A percentile compares a stretch with the other conserved stretches of the same genome.
phyloP scores from a whole-genome alignment of 108 stramenopile species.

The Skeletonema costatum region DNA sequence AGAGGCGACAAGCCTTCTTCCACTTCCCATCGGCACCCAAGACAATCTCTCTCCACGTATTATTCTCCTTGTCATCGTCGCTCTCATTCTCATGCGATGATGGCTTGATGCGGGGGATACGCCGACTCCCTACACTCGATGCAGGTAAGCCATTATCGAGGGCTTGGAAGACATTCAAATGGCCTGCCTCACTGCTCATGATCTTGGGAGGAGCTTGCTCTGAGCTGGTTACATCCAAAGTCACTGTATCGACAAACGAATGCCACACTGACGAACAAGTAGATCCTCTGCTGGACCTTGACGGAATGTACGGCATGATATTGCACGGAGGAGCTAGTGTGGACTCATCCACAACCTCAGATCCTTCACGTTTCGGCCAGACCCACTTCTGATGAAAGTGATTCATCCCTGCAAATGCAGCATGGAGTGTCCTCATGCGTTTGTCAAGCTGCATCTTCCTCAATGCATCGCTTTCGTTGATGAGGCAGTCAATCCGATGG shows the following conservation, averaged over 20 bases:
- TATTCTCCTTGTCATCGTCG: neutral
- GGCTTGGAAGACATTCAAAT: conserved; percentile 10
- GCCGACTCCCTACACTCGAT: neutral
- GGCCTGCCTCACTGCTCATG: neutral
- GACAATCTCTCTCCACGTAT: conserved; percentile 19
- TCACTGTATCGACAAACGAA: conserved; percentile 9
- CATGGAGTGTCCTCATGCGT: conserved; percentile 1
- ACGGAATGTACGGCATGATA: conserved; percentile 18
- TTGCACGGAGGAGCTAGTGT: conserved; percentile 20
- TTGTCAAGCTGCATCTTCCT: neutral
- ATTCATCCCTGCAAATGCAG: neutral
- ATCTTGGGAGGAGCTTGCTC: neutral
- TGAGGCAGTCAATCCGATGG: conserved; percentile 18
- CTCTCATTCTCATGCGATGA: neutral
- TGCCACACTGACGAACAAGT: conserved; percentile 7
- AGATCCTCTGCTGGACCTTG: conserved; percentile 1
- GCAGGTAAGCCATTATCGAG: neutral
- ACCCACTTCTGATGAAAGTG: conserved; percentile 14
- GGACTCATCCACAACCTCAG: neutral
- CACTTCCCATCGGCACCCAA: conserved; percentile 16
- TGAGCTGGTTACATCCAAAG: neutral
- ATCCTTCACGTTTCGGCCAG: conserved; percentile 18
- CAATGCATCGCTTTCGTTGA: neutral
- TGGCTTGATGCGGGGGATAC: conserved; percentile 9
- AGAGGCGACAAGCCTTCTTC: conserved; percentile 2